Base-by-base conservation (phyloP, 164 flowering plant species). In the Annona squamosa region DNA sequence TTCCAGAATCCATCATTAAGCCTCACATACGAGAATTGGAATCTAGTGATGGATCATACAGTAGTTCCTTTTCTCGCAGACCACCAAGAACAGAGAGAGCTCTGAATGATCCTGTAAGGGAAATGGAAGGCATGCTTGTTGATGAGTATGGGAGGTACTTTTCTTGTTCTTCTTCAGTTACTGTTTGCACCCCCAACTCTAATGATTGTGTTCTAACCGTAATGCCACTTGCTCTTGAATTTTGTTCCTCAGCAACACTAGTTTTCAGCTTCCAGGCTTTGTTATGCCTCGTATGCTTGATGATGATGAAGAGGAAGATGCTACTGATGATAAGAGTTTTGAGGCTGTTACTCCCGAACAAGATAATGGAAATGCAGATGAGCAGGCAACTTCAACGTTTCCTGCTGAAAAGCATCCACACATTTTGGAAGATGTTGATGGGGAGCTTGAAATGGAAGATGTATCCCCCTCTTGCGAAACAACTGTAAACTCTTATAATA, bases 361-460 rank as follows among this genome's bases (percentile, higher is more conserved):
- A 52, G 77, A 81, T 64, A 47, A n/a, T 76, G 81, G 74, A 61
- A 64, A 70, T 72, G 80, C 75, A 19, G 85, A 84, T 73, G 88
- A 76, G 59, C 77, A 69, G 48, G 88, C 76, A 73, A 69, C 66
- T 16, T 74, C 69, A 3, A 3, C 70, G 42, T 74, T 81, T 48
- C 74, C 79, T 63, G 70, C 69, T 45, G 89, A 83, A 68, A 91
- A 87, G 80, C 97, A 81, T 75, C 80, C 83, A 9, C 98, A 85
- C 81, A 87, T 96, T 57, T 79, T 96, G 84, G 97, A 91, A 80
- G 99, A 90, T 81, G 99, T 96, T 74, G 98, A 96, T 79, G 98
- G 97, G 59, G 99, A 96, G 80, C 98, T 96, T 81, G 99, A 96
- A 82, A 96, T 93, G 99, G 99, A 96, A 72, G 98, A 90, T 82